A percentile compares a stretch with the other conserved stretches of the same genome.
These are phyloP conservation scores for Trichoderma afroharzianum DNA, from an alignment of 2,329 filamentous ascomycete genomes.

Conservation along the genomic window DNA sequence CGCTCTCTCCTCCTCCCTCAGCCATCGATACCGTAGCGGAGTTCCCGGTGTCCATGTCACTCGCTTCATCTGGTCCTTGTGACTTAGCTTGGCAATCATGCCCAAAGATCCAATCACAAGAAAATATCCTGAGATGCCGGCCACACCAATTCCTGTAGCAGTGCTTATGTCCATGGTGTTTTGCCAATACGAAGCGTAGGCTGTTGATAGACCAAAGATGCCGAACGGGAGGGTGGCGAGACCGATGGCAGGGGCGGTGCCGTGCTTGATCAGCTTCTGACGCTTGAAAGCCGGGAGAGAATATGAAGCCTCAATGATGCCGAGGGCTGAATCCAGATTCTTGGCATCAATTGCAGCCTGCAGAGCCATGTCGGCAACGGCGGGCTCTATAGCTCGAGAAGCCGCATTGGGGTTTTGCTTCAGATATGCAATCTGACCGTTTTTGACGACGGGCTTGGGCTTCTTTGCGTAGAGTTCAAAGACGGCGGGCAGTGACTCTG, in stretches of 20 bases:
- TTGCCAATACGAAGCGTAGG: conserved; percentile 41
- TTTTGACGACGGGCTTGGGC: conserved; percentile 61
- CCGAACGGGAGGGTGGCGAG: conserved; percentile 61
- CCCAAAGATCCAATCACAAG: conserved; percentile 78
- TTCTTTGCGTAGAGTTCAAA: conserved; percentile 84
- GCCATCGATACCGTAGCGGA: conserved; percentile 75
- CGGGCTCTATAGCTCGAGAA: conserved; percentile 67
- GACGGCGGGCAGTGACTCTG: conserved; percentile 73
- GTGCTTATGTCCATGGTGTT: conserved; percentile 73
- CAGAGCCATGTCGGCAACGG: conserved; percentile 69
- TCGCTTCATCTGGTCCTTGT: conserved; percentile 92
- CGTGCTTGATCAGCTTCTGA: conserved; percentile 63
- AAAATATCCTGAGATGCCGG: conserved; percentile 78
- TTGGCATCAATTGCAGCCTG: conserved; percentile 74
- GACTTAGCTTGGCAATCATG: conserved; percentile 76
- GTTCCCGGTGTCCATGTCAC: conserved; percentile 87
- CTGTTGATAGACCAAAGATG: conserved; percentile 65
- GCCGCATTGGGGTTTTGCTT: conserved; percentile 64
- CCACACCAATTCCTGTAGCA: conserved; percentile 75
- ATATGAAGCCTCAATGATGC: conserved; percentile 68
- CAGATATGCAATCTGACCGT: conserved; percentile 57
- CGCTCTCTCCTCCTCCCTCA: conserved; percentile 84
- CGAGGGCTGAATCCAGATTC: conserved; percentile 73
- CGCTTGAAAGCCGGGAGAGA: conserved; percentile 62
- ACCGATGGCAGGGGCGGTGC: conserved; percentile 56